Evolutionary conservation across 768 basidiomycete species (phyloP), one percentile per base, ranked within the genome.

Genomic region (Hydnomerulius pinastri): DNA sequence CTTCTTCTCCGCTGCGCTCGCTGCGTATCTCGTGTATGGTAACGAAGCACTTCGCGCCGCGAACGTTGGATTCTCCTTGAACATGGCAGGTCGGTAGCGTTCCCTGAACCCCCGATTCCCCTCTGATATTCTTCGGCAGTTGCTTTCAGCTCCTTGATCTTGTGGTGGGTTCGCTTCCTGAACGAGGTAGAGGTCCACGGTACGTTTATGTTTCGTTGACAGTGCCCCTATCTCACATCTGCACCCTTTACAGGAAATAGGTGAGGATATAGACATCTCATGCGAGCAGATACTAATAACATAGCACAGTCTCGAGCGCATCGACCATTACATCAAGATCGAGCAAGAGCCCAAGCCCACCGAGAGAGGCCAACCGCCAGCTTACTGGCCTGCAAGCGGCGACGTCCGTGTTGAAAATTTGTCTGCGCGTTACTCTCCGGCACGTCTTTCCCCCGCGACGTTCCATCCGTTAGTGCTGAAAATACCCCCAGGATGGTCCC

Each of bases 341-440:
- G 81, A 82, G 42, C 79, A 80, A 49, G 83, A 85, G 59, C 73
- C 75, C 0, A 67, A 70, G 44, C 54, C 74, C 1, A 70, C 70
- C 0, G 53, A 65, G 24, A 53, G 65, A 9, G 75, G 76, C 5
- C 61, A 73, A 18, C 83, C 83, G 4, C 82, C 83, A 4, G 83
- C 83, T 0, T 78, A 82, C 49, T 86, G 83, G 83, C 83, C 83
- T 4, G 72, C 82, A 2, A 78, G 77, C 20, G 83, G 83, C 1
- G 67, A 73, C 11, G 67, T 85, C 17, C 59, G 66, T 6, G 77
- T 82, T 3, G 76, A 84, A 50, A 72, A 77, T 25, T 65, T 85
- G 3, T 76, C 72, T 11, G 83, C 83, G 0, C 66, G 71, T 32
- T 81, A 80, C 53, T 75, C 74, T 17, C 32, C 43, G 5, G 72